Conservation (phyloP, 768 basidiomycete species). For the Rhizopogon roseolus region DNA sequence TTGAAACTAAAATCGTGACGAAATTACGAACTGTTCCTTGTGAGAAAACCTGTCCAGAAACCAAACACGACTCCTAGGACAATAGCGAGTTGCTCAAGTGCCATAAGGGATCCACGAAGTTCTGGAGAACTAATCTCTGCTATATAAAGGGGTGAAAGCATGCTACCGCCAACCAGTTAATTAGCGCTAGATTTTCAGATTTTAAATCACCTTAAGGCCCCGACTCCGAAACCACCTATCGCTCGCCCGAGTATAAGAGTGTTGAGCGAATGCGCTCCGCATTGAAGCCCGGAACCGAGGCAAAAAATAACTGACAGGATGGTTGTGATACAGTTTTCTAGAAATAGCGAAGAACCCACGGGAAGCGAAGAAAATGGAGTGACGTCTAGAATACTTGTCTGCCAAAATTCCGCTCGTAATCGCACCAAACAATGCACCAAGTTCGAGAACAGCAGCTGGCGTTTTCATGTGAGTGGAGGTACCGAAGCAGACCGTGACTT, state of each 20-base stretch:
- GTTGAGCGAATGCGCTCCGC: conserved; percentile 47
- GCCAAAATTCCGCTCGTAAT: conserved; percentile 62
- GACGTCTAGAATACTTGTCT: conserved; percentile 61
- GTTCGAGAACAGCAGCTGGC: conserved; percentile 70
- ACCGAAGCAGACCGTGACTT: neutral
- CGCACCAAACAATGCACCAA: conserved; percentile 77
- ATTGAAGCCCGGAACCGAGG: conserved; percentile 68
- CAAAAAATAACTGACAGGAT: conserved; percentile 55
- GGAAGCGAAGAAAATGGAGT: conserved; percentile 65
- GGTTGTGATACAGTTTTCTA: neutral
- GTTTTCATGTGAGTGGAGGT: neutral
- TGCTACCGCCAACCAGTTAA: conserved; percentile 36
- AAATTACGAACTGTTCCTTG: conserved; percentile 48
- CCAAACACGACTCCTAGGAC: conserved; percentile 79
- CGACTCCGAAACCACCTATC: conserved; percentile 78
- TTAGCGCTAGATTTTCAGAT: neutral
- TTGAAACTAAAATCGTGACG: neutral
- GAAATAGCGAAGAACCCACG: conserved; percentile 34
- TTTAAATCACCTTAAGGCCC: conserved; percentile 52
- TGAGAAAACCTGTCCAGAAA: conserved; percentile 79
- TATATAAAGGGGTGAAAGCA: conserved; percentile 79
- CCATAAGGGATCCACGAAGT: conserved; percentile 71
- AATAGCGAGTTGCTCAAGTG: conserved; percentile 77
- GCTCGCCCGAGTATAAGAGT: conserved; percentile 68
- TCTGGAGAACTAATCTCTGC: conserved; percentile 83